These are phyloP conservation scores for Phytopythium oedochilum DNA, from an alignment of 352 stramenopile genomes.

Conservation along the genomic window DNA sequence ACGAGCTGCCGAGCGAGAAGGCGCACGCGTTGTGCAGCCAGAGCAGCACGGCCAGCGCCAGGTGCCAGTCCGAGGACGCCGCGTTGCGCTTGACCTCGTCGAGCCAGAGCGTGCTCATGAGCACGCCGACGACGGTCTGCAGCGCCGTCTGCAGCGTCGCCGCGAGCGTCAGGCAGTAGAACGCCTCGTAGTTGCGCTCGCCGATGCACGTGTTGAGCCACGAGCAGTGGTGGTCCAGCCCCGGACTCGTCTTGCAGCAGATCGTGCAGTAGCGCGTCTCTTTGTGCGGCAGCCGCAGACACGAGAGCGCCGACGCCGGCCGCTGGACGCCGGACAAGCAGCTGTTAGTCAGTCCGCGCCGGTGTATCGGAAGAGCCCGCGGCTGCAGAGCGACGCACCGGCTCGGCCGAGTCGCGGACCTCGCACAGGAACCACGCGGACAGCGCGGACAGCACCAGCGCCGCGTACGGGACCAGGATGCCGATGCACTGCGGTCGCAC, in stretches of 20 bases:
- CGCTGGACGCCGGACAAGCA: too few species aligned
- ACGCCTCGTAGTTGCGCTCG: conserved; percentile 66
- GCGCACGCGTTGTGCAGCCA: conserved; percentile 74
- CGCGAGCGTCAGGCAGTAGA: conserved; percentile 71
- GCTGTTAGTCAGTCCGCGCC: background rate
- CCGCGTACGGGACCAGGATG: conserved; percentile 60
- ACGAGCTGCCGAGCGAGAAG: conserved; percentile 58
- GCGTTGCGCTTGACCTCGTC: conserved; percentile 39
- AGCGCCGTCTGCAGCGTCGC: conserved; percentile 52
- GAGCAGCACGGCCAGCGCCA: conserved; percentile 43
- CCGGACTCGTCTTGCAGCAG: conserved; percentile 76
- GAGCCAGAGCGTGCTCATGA: conserved; percentile 76
- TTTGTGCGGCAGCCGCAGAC: conserved; percentile 52
- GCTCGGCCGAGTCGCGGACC: conserved; percentile 43
- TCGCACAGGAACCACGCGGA: conserved; percentile 70
- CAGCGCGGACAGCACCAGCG: conserved; percentile 51
- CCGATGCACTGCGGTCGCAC: conserved; percentile 40
- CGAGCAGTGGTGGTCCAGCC: conserved; percentile 95
- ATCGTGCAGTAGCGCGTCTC: conserved; percentile 76
- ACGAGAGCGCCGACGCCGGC: conserved; percentile 18
- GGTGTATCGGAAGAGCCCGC: background rate
- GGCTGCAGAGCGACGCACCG: conserved; percentile 22
- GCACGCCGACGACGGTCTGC: conserved; percentile 63
- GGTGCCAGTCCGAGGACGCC: conserved; percentile 31
- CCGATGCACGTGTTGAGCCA: conserved; percentile 95